phyloP scores from a whole-genome alignment of 2,329 filamentous ascomycete genomes.

The Alternaria metachromatica region DNA sequence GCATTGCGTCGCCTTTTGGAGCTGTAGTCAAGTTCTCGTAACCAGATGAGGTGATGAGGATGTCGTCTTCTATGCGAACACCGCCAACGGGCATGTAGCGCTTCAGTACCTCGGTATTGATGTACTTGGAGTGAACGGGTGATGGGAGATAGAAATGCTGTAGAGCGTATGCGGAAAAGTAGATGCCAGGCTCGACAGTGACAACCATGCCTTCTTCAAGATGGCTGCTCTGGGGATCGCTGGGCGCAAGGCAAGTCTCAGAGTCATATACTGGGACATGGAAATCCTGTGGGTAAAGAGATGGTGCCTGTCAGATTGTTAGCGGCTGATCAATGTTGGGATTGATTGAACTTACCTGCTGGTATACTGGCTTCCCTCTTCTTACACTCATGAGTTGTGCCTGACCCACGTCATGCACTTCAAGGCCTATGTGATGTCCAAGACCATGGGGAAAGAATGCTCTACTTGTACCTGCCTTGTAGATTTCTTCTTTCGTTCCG shows the following conservation, averaged over 20 bases:
- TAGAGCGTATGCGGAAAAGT: slow-evolving; percentile 91
- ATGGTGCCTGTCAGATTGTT: slow-evolving; percentile 27
- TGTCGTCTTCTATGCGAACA: slow-evolving; percentile 75
- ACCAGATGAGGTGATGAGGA: slow-evolving; percentile 72
- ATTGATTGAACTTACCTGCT: slow-evolving; percentile 26
- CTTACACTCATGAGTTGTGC: slow-evolving; percentile 43
- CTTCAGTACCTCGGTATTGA: slow-evolving; percentile 74
- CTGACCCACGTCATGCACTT: slow-evolving; percentile 75
- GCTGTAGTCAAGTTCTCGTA: slow-evolving; percentile 76
- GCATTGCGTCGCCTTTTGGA: slow-evolving; percentile 71
- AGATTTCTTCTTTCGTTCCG: slow-evolving; percentile 71
- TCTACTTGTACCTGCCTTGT: slow-evolving; percentile 78
- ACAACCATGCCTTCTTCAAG: slow-evolving; percentile 63
- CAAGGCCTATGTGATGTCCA: slow-evolving; percentile 90
- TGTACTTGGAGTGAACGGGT: slow-evolving; percentile 75
- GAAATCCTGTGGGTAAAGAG: slow-evolving; percentile 41
- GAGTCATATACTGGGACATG: slow-evolving; percentile 42
- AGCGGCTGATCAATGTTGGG: background rate
- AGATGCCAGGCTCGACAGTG: slow-evolving; percentile 66
- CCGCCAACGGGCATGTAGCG: slow-evolving; percentile 84
- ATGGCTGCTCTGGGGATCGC: slow-evolving; percentile 41
- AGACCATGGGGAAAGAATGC: slow-evolving; percentile 93
- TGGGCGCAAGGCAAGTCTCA: slow-evolving; percentile 39
- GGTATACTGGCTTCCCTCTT: slow-evolving; percentile 27
- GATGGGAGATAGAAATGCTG: slow-evolving; percentile 74